Evolutionary conservation across 169 alveolate species (phyloP).

Genomic region (Eimeria mitis): DNA sequence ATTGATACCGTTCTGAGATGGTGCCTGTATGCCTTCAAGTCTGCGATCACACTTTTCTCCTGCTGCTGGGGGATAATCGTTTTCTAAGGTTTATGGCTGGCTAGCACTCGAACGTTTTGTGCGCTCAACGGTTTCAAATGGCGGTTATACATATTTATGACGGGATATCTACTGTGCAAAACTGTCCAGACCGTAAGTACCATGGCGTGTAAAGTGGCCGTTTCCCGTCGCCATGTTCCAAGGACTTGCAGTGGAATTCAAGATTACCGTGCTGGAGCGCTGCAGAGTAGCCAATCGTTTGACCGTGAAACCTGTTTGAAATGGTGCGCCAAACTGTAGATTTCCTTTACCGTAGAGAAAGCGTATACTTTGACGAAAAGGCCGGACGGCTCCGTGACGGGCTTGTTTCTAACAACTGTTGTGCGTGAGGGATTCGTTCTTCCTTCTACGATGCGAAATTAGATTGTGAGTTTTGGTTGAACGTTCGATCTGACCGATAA

Average conservation of each 20-base stretch:
- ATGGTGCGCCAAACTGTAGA: background rate
- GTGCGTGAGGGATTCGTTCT: too few relatives aligned
- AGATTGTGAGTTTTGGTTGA: background rate
- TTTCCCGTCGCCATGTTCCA: background rate
- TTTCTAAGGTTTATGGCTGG: background rate
- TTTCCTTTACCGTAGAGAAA: background rate
- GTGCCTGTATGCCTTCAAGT: background rate
- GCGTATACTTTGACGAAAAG: background rate
- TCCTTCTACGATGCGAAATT: background rate
- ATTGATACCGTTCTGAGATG: background rate
- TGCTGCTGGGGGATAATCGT: background rate
- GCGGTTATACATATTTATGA: background rate
- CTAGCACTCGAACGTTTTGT: background rate
- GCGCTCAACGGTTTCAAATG: background rate
- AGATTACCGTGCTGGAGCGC: background rate
- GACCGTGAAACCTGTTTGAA: background rate
- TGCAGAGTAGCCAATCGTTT: too few relatives aligned
- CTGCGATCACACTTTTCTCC: background rate
- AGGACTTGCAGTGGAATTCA: background rate
- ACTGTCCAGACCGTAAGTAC: background rate
- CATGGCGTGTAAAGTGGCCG: background rate
- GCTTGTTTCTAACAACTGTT: too few relatives aligned
- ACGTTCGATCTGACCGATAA: too few relatives aligned
- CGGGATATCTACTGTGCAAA: background rate
- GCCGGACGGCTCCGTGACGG: background rate